phyloP scores from a whole-genome alignment of 768 basidiomycete genomes.

The Termitomyces sp. region DNA sequence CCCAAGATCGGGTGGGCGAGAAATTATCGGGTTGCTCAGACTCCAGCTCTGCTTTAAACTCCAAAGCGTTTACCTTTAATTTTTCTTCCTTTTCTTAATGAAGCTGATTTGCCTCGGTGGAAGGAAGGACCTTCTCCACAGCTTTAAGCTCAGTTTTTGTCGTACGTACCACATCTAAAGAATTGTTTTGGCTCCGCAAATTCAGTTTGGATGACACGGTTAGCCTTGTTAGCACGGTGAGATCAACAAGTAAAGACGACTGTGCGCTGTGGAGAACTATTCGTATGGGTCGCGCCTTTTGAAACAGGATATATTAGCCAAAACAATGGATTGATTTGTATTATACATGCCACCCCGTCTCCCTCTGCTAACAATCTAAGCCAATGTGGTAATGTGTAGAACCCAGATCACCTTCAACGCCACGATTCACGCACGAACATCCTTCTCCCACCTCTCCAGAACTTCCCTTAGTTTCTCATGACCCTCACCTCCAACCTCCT shows the following conservation, averaged over 20 bases:
- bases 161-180: neutral
- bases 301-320: too few relatives aligned
- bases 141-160: neutral
- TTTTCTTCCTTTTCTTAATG: neutral
- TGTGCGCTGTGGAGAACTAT: conserved; percentile 21
- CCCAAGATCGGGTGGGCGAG: neutral
- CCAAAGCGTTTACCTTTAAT: neutral
- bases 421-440: neutral
- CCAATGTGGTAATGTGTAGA: neutral
- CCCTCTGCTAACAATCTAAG: neutral
- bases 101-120: neutral
- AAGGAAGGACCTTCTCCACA: too few relatives aligned
- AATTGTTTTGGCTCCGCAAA: neutral
- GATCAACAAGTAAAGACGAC: conserved; percentile 36
- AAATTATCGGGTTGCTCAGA: neutral
- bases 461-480: conserved; percentile 17
- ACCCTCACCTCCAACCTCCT: conserved; percentile 19
- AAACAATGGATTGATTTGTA: neutral
- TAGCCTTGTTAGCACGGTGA: too few relatives aligned
- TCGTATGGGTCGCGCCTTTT: too few relatives aligned
- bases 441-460: conserved; percentile 31
- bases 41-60: neutral
- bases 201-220: conserved; percentile 18
- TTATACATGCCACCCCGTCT: neutral
- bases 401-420: neutral